These are phyloP conservation scores for Pneumocystis sp. DNA, from an alignment of 1,139 yeast genomes.

Conservation along the genomic window DNA sequence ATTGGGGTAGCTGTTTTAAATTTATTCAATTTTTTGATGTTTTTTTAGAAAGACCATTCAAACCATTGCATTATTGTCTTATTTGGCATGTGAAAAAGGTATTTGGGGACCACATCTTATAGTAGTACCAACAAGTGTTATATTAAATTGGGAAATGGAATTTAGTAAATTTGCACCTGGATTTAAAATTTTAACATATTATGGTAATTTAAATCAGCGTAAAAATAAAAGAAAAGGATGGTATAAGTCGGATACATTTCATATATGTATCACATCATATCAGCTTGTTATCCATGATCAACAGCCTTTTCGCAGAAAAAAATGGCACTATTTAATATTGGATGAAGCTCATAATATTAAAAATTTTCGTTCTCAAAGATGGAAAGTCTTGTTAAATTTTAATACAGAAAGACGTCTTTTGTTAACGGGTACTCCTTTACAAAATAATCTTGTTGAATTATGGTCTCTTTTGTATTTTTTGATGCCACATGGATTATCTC, in stretches of 20 bases:
- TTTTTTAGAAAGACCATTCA: slow-evolving; percentile 60
- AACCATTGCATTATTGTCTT: slow-evolving; percentile 73
- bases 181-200: slow-evolving; percentile 83
- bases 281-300: slow-evolving; percentile 95
- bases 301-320: slow-evolving; percentile 76
- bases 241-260: slow-evolving; percentile 93
- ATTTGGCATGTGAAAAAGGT: slow-evolving; percentile 83
- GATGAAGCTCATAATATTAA: slow-evolving; percentile 98
- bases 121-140: slow-evolving; percentile 95
- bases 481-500: slow-evolving; percentile 65
- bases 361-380: slow-evolving; percentile 85
- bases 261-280: slow-evolving; percentile 91
- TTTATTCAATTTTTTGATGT: background rate
- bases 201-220: slow-evolving; percentile 96
- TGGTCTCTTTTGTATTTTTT: slow-evolving; percentile 76
- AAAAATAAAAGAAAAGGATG: slow-evolving; percentile 93
- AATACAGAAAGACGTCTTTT: slow-evolving; percentile 77
- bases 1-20: slow-evolving; percentile 37
- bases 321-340: slow-evolving; percentile 90
- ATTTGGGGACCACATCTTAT: slow-evolving; percentile 97
- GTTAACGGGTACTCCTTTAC: slow-evolving; percentile 90
- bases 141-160: slow-evolving; percentile 99
- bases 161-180: slow-evolving; percentile 98
- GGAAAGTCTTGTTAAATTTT: slow-evolving; percentile 91
- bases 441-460: slow-evolving; percentile 71